Percentiles rank a stretch among this genome's conserved stretches.
Evolutionary conservation across 495 filamentous ascomycete genomes (phyloP).

Genomic region (Beverwykella pulmonaria): DNA sequence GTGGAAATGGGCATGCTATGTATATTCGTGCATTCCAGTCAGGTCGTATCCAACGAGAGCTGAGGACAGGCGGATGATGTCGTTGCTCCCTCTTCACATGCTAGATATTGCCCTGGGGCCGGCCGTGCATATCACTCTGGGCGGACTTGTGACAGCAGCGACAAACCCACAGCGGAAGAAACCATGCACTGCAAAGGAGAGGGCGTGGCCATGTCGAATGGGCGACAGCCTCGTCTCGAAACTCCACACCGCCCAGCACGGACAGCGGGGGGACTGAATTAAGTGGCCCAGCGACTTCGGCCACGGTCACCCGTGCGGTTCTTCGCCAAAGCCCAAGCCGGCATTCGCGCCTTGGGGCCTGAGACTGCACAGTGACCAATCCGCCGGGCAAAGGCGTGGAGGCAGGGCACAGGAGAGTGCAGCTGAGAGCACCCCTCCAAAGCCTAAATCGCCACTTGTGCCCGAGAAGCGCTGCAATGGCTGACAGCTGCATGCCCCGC

Average conservation of each 20-base stretch:
- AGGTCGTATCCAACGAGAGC: slow-evolving; percentile 18
- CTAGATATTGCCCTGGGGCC: neutral
- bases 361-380: neutral
- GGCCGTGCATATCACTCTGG: slow-evolving; percentile 13
- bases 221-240: slow-evolving; percentile 23
- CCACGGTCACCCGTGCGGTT: slow-evolving; percentile 7
- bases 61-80: slow-evolving; percentile 7
- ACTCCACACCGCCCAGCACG: slow-evolving; percentile 18
- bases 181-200: neutral
- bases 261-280: slow-evolving; percentile 17
- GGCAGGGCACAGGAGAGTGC: neutral
- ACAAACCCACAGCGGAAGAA: neutral
- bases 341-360: slow-evolving; percentile 10
- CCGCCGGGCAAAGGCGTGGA: slow-evolving; percentile 14
- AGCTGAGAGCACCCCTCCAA: no score
- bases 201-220: slow-evolving; percentile 17
- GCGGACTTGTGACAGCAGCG: slow-evolving; percentile 3
- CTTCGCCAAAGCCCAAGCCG: slow-evolving; percentile 6
- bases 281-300: slow-evolving; percentile 23
- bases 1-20: neutral
- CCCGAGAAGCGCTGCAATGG: neutral
- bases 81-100: slow-evolving; percentile 26
- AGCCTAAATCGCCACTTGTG: neutral
- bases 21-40: neutral
- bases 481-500: neutral